These are phyloP conservation scores for Fusarium devonianum DNA, from an alignment of 2,329 filamentous ascomycete species.

Conservation along the genomic window DNA sequence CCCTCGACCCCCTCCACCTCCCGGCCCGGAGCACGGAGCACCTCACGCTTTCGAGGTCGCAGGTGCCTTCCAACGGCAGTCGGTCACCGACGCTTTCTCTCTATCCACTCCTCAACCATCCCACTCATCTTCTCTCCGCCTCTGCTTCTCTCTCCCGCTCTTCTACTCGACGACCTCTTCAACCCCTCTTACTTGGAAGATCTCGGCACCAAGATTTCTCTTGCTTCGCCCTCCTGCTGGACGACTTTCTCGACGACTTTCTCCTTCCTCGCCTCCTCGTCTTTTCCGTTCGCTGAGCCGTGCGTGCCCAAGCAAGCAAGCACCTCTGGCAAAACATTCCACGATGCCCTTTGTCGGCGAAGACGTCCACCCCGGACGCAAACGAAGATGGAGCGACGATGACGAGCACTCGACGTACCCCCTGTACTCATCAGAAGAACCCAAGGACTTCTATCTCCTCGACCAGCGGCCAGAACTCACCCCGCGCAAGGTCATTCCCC, in stretches of 20 bases:
- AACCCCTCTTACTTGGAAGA: neutral
- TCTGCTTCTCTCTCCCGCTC: slow-evolving; percentile 14
- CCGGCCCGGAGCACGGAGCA: slow-evolving; percentile 9
- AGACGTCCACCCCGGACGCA: slow-evolving; percentile 45
- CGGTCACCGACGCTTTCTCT: slow-evolving; percentile 19
- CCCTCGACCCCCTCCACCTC: slow-evolving; percentile 17
- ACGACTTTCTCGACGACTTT: too few relatives aligned
- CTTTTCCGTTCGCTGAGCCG: slow-evolving; percentile 17
- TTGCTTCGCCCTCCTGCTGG: neutral
- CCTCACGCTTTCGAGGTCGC: slow-evolving; percentile 16
- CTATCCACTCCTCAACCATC: slow-evolving; percentile 17
- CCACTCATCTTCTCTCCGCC: slow-evolving; percentile 6
- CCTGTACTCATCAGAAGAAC: slow-evolving; percentile 38
- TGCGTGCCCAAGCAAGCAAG: slow-evolving; percentile 20
- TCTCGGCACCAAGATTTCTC: neutral
- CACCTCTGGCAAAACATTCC: slow-evolving; percentile 25
- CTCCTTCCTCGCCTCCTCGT: neutral
- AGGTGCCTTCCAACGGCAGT: slow-evolving; percentile 25
- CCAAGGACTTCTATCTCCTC: slow-evolving; percentile 40
- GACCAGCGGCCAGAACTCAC: slow-evolving; percentile 36
- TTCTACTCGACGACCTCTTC: neutral
- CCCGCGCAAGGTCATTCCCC: slow-evolving; percentile 44
- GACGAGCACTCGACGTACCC: slow-evolving; percentile 36
- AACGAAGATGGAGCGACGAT: slow-evolving; percentile 46
- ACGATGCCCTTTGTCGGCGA: slow-evolving; percentile 49